Base-by-base conservation (phyloP, 1,284 basidiomycete species). In the Ceratobasidium sp. region DNA sequence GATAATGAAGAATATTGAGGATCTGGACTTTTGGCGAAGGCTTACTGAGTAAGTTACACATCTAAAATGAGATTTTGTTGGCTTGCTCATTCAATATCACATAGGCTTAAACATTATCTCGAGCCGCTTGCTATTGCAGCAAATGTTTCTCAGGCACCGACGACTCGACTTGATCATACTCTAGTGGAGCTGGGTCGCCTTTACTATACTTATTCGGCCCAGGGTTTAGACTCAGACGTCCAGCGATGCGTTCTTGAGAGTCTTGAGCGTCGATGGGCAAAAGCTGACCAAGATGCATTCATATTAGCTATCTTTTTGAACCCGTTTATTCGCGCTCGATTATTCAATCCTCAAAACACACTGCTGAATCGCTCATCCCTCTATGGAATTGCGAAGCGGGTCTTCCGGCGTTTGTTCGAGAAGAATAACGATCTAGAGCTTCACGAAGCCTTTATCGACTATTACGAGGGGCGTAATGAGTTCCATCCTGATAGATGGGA, bases 261-360 rank as follows among this genome's bases (percentile, higher is more conserved):
- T 79, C 81, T 88, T 66, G 85, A 88, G 77, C 78, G 69, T 50
- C 83, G 83, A 0, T 89, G 87, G 87, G 68, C 52, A 15, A 86
- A 86, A 56, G 79, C 82, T 10, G 86, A 88, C 80, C 86, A 88
- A 78, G 85, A 86, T 44, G 78, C 86, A 6, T 88, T 86, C 78
- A 84, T 88, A 77, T 83, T 85, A 3, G 84, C 86, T 1, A 77
- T 87, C 1, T 75, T 88, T 42, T 75, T 87, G n/a, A 88, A 88
- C 80, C 84, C 83, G 23, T 59, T 54, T 57, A 69, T 80, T 38
- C 67, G 57, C 2, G 23, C 40, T 38, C 56, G 62, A 12, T 59
- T 70, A 1, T 79, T 79, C 76, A 71, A 78, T 40, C 23, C 54
- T 48, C 28, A n/a, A 13, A 68, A 48, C 46, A 61, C 57, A 33